Evolutionary conservation across 768 basidiomycete species (phyloP).

Genomic region (Cystofilobasidium bisporidii): DNA sequence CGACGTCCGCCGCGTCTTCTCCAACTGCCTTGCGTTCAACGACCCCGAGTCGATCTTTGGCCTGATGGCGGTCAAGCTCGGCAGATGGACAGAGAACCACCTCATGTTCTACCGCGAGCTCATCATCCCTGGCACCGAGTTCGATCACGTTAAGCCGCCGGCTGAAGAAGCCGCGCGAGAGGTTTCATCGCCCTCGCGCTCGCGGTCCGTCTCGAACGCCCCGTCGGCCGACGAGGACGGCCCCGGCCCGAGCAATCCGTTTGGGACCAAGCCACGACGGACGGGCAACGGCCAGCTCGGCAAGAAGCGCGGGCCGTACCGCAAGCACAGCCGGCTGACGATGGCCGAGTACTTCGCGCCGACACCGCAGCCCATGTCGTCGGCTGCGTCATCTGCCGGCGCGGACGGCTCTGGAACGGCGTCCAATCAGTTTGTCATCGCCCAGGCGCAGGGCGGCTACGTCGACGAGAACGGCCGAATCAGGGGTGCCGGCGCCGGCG

Average conservation of each 20-base stretch:
- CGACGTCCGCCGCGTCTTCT: constrained; percentile 88
- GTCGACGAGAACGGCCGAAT: constrained; percentile 16
- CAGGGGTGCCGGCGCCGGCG: constrained; percentile 13
- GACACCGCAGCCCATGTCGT: not conserved
- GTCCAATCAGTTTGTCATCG: not conserved
- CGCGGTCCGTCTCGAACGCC: not conserved
- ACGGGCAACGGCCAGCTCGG: constrained; percentile 22
- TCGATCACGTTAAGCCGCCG: not conserved
- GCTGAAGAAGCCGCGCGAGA: not conserved
- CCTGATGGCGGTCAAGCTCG: constrained; percentile 22
- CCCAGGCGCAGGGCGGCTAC: constrained; percentile 7
- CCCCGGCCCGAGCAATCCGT: not conserved
- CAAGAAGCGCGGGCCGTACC: constrained; percentile 26
- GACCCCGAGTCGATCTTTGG: constrained; percentile 56
- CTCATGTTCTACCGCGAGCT: constrained; percentile 16
- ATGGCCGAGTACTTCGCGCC: not conserved
- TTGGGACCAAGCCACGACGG: not conserved
- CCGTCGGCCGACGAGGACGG: constrained; percentile 3
- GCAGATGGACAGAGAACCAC: constrained; percentile 19
- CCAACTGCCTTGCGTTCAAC: constrained; percentile 88
- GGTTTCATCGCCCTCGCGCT: not conserved
- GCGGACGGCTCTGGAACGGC: not conserved
- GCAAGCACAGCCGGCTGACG: constrained; percentile 7
- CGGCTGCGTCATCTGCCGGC: not conserved
- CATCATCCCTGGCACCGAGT: constrained; percentile 13